These are phyloP conservation scores for Mortierella claussenii DNA, from an alignment of 192 early-diverging fungal genomes.

Conservation along the genomic window DNA sequence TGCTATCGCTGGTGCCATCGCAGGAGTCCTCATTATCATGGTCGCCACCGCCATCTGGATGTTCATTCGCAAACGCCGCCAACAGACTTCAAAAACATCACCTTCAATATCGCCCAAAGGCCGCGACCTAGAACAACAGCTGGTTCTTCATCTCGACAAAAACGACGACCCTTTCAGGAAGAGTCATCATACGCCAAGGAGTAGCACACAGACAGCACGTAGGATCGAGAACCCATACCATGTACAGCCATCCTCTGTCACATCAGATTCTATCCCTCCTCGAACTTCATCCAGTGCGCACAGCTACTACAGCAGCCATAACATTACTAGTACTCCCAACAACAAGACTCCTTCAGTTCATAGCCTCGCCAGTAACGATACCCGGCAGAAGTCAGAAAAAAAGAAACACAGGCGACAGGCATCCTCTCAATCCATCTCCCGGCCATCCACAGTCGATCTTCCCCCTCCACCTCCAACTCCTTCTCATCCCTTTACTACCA, in stretches of 20 bases:
- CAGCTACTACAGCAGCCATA: too few relatives aligned
- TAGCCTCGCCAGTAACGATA: neutral
- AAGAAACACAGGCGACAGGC: neutral
- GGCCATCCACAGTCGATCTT: neutral
- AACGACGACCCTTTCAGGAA: neutral
- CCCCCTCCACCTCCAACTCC: neutral
- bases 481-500: neutral
- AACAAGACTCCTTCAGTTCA: neutral
- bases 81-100: constrained; percentile 5
- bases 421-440: neutral
- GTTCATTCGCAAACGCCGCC: constrained; percentile 19
- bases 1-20: constrained; percentile 15
- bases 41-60: constrained; percentile 8
- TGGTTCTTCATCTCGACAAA: neutral
- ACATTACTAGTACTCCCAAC: neutral
- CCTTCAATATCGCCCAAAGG: constrained; percentile 9
- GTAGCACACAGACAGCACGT: neutral
- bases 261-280: too few relatives aligned
- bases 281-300: neutral
- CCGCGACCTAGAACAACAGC: constrained; percentile 15
- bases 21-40: constrained; percentile 18
- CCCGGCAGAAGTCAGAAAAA: neutral
- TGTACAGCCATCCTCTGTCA: neutral
- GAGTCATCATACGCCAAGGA: neutral
- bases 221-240: neutral